Evolutionary conservation across 768 basidiomycete species (phyloP).

Genomic region (Boletus rex-veris): DNA sequence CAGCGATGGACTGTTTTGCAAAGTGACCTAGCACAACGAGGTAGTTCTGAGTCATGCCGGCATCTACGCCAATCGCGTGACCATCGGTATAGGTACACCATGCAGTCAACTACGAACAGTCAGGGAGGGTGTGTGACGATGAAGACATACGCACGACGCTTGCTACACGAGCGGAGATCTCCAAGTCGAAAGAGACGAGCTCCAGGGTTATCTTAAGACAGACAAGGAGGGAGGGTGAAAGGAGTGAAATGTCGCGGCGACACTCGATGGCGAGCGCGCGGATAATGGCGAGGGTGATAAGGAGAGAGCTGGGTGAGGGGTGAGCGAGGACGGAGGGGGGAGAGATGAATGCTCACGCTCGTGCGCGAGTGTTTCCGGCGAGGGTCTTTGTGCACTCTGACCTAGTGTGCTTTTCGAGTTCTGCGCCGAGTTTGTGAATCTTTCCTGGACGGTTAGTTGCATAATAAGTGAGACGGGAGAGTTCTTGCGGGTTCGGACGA

Average conservation of each 20-base stretch:
- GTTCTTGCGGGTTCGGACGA: slow-evolving; percentile 78
- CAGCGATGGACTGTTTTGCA: slow-evolving; percentile 52
- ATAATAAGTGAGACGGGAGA: slow-evolving; percentile 83
- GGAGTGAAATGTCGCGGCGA: slow-evolving; percentile 72
- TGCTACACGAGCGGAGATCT: slow-evolving; percentile 73
- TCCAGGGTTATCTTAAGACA: slow-evolving; percentile 58
- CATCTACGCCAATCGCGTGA: slow-evolving; percentile 75
- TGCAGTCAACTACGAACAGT: slow-evolving; percentile 66
- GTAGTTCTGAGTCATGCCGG: slow-evolving; percentile 65
- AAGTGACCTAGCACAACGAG: slow-evolving; percentile 64
- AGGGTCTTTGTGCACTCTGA: slow-evolving; percentile 60
- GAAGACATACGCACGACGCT: slow-evolving; percentile 58
- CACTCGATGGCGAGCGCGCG: slow-evolving; percentile 84
- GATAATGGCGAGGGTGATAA: slow-evolving; percentile 81
- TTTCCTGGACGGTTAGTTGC: slow-evolving; percentile 82
- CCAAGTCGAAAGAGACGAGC: slow-evolving; percentile 61
- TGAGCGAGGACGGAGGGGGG: background rate
- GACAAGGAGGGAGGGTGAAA: slow-evolving; percentile 66
- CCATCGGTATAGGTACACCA: slow-evolving; percentile 94
- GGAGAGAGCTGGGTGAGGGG: slow-evolving; percentile 51
- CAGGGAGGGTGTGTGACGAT: background rate
- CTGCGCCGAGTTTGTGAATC: slow-evolving; percentile 68
- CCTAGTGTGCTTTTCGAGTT: slow-evolving; percentile 72
- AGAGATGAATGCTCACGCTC: slow-evolving; percentile 59
- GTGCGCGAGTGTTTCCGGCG: slow-evolving; percentile 69